Conservation (phyloP, 2,329 filamentous ascomycete genomes). For the Claviceps fusiformis region DNA sequence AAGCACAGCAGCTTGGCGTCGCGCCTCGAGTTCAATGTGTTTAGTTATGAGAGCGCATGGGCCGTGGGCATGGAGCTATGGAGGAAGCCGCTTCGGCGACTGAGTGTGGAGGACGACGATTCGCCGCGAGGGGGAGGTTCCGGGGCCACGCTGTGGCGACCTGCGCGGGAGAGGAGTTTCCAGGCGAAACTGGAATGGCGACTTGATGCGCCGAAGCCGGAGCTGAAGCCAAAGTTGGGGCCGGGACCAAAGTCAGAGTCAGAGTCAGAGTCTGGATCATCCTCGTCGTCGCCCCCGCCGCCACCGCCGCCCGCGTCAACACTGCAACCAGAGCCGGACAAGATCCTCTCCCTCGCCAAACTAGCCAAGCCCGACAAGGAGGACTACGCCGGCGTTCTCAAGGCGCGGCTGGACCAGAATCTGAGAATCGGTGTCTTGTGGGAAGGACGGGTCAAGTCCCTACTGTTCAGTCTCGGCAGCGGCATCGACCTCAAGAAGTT, state of each 20-base stretch:
- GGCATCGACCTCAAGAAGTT: slow-evolving; percentile 65
- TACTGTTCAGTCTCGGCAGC: slow-evolving; percentile 82
- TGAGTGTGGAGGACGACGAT: slow-evolving; percentile 20
- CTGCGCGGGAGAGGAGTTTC: slow-evolving; percentile 26
- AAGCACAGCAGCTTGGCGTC: slow-evolving; percentile 74
- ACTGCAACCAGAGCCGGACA: neutral
- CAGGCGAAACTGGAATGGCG: slow-evolving; percentile 40
- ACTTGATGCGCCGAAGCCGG: slow-evolving; percentile 28
- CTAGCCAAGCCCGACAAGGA: slow-evolving; percentile 33
- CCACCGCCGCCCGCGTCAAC: too few relatives aligned
- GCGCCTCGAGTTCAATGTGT: slow-evolving; percentile 92
- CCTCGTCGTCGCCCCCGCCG: neutral
- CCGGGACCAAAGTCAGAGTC: neutral
- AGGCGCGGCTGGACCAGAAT: slow-evolving; percentile 79
- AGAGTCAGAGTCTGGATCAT: neutral
- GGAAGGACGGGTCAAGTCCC: slow-evolving; percentile 85
- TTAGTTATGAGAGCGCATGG: slow-evolving; percentile 93
- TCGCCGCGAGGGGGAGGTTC: slow-evolving; percentile 3
- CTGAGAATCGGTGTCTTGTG: slow-evolving; percentile 76
- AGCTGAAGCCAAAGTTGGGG: slow-evolving; percentile 9
- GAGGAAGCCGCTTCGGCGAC: slow-evolving; percentile 44
- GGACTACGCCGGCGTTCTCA: slow-evolving; percentile 73
- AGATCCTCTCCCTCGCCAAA: slow-evolving; percentile 5
- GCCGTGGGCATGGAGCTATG: slow-evolving; percentile 87
- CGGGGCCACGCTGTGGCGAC: neutral